Evolutionary conservation across 257 asterid genomes (phyloP).

Genomic region (Solanum virginianum): DNA sequence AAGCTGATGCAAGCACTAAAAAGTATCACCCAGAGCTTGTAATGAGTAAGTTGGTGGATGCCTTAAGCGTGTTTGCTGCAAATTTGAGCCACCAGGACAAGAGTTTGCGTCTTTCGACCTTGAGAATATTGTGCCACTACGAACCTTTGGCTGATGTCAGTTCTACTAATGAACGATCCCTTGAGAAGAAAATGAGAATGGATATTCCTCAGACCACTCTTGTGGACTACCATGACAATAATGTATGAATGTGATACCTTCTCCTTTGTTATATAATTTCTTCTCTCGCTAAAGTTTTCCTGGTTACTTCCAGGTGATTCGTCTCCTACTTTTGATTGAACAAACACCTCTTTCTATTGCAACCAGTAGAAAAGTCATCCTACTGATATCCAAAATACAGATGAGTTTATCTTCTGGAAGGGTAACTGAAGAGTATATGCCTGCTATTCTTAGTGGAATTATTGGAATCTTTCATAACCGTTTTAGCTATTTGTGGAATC

Average conservation of each 20-base stretch:
- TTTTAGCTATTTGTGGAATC: constrained; percentile 54
- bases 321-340: constrained; percentile 60
- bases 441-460: constrained; percentile 50
- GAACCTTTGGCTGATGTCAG: constrained; percentile 30
- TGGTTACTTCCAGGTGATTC: constrained; percentile 52
- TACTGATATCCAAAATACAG: constrained; percentile 58
- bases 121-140: constrained; percentile 76
- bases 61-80: constrained; percentile 42
- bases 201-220: constrained; percentile 25
- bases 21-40: constrained; percentile 35
- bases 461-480: constrained; percentile 73
- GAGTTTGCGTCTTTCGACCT: constrained; percentile 60
- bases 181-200: constrained; percentile 18
- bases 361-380: constrained; percentile 54
- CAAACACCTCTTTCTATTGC: constrained; percentile 48
- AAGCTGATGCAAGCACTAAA: constrained; percentile 20
- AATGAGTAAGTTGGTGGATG: constrained; percentile 30
- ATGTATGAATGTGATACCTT: constrained; percentile 23
- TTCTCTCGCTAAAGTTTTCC: constrained; percentile 1
- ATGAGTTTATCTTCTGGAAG: constrained; percentile 40
- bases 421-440: constrained; percentile 46
- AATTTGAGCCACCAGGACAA: constrained; percentile 56
- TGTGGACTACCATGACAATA: constrained; percentile 15
- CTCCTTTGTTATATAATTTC: not conserved
- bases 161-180: constrained; percentile 17